Base-by-base conservation (phyloP, 352 stramenopile genomes). In the Phytophthora agathidicida region DNA sequence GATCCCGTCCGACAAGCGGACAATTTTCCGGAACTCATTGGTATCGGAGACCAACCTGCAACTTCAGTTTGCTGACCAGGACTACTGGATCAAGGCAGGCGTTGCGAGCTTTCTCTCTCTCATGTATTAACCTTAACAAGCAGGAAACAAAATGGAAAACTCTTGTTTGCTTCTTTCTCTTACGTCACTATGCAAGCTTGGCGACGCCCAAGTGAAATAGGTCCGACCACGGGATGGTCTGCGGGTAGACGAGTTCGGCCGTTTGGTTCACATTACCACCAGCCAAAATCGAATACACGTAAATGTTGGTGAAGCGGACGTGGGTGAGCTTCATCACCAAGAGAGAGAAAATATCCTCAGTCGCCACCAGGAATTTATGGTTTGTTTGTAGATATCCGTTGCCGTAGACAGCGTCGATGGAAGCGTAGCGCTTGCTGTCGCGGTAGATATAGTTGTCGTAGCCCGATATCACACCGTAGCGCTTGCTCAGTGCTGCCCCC, bases 11-110 rank as follows among this genome's bases (percentile, higher is more conserved):
- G 85, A 80, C 60, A 87, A 89, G 42, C 59, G 44, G 44, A 94
- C 73, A 22, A 86, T 84, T 79, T 93, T 73, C 70, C 83, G 90
- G 35, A 96, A 91, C 39, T 91, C 79, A 19, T 80, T 98, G 23
- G 92, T 98, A n/a, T 97, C 91, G 0, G 92, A 98, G 71, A 98
- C 92, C 26, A 98, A 98, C 52, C 60, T 94, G 8, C 87, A 92
- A 51, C 91, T 94, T 57, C 86, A 91, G 35, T 91, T 96, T 27
- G 86, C 84, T 0, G 95, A 98, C 60, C 89, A 98, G 67, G 89
- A 97, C 58, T 96, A 96, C 54, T 98, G 93, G 89, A 98, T 98
- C 60, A 98, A 98, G 51, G 96, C 92, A 5, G 96, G 96, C n/a
- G 96, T 98, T 0, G 96, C 94, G 20, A 88, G 85, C 47, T 98